Evolutionary conservation across 257 asterid species (phyloP), one percentile per base, ranked within the genome.

Genomic region (Sherardia arvensis): DNA sequence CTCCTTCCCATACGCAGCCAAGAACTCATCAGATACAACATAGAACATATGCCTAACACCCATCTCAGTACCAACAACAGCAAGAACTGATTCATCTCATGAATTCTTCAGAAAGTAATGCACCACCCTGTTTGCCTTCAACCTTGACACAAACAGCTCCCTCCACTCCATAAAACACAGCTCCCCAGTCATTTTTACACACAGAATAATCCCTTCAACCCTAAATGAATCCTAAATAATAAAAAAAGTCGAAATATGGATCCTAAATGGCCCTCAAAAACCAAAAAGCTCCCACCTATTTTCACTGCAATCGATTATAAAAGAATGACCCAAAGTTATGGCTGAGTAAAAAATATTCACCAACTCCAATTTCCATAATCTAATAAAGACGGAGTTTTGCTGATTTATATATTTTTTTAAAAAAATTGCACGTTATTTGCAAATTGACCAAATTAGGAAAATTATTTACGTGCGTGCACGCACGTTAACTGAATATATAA

Each of bases 31-130:
- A 4, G 99, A 80, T 25, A 93, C 91, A 60, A 90, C 96, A 83
- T 93, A 93, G 70, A 93, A 87, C 99, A 93, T 93, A 75, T 93
- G 99, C 79, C 99, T 80, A 73, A 90, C 90, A 79, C 99, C 90
- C 81, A 96, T 90, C 78, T 93, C 99, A 38, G 94, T 93, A 15
- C 99, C 99, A 70, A 90, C 95, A 69, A 93, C 96, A 67, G 99
- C 94, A 62, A 82, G 91, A 78, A 85, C 80, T 0, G 88, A 93
- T 45, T 93, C 92, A 78, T 96, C 99, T 21, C 81, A 74, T 59
- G 81, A 77, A 81, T 90, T 91, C 74, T 90, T 93, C 86, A 93
- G 66, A 76, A 79, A 90, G 75, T 90, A 93, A 73, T 93, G 97
- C 67, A 93, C 97, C 40, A 93, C 90, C 30, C 99, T 91, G 72